Conservation (phyloP, 441 rosid species). For the Omphalea diandra region DNA sequence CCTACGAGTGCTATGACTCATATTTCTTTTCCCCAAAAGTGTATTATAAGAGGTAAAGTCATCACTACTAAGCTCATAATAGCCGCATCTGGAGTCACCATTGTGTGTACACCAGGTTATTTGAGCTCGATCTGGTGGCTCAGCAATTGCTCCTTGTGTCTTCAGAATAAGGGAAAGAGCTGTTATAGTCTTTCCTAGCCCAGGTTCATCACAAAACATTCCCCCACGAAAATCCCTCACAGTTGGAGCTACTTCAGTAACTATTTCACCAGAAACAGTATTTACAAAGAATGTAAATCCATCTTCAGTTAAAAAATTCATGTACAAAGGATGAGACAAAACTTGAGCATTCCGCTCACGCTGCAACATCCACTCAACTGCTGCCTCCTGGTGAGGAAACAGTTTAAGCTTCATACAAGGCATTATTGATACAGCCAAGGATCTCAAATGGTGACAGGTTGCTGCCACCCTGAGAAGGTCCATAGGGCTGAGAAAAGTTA, state of each 20-base stretch:
- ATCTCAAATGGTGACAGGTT: conserved; percentile 71
- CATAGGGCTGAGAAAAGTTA: conserved; percentile 47
- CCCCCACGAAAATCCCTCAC: conserved; percentile 86
- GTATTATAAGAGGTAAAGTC: conserved; percentile 32
- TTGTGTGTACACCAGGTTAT: conserved; percentile 68
- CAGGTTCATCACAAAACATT: conserved; percentile 98
- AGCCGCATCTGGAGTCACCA: conserved; percentile 64
- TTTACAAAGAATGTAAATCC: conserved; percentile 62
- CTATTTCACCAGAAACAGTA: conserved; percentile 68
- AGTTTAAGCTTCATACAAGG: conserved; percentile 89
- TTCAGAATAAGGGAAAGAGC: conserved; percentile 86
- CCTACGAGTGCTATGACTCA: conserved; percentile 40
- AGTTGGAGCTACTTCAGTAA: conserved; percentile 57
- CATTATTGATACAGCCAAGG: conserved; percentile 62
- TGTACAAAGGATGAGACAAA: conserved; percentile 70
- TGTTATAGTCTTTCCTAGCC: conserved; percentile 93
- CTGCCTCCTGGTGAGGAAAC: conserved; percentile 91
- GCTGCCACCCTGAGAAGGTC: conserved; percentile 72
- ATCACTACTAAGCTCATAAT: conserved; percentile 68
- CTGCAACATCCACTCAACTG: conserved; percentile 91
- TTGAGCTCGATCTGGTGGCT: conserved; percentile 72
- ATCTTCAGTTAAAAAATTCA: conserved; percentile 61
- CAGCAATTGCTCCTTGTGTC: conserved; percentile 78
- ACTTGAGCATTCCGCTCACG: conserved; percentile 66
- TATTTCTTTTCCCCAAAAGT: conserved; percentile 41